Percentiles rank a stretch among this genome's conserved stretches.
These are phyloP conservation scores for Moesziomyces antarcticus DNA, from an alignment of 1,284 basidiomycete species.

Conservation along the genomic window DNA sequence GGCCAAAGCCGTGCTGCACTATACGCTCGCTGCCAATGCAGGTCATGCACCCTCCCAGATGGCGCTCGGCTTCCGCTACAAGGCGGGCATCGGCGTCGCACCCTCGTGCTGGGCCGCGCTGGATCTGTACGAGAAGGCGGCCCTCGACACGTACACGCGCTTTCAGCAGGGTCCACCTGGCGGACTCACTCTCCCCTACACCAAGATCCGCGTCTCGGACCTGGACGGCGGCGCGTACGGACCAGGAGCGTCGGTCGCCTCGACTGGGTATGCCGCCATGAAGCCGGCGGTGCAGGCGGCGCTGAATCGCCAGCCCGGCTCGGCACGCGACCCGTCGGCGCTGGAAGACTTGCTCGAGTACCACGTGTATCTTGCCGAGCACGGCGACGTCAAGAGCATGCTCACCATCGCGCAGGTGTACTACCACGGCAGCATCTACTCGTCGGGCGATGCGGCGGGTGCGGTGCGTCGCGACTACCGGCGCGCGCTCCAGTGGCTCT, in stretches of 20 bases:
- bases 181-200: conserved; percentile 84
- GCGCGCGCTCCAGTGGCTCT: conserved; percentile 47
- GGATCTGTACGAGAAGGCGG: conserved; percentile 57
- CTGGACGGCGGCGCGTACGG: conserved; percentile 89
- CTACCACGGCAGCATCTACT: conserved; percentile 64
- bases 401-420: conserved; percentile 57
- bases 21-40: conserved; percentile 89
- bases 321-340: conserved; percentile 39
- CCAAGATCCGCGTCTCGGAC: conserved; percentile 86
- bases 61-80: conserved; percentile 92
- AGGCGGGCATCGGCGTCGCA: conserved; percentile 83
- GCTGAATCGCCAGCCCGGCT: conserved; percentile 52
- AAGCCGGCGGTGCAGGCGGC: conserved; percentile 83
- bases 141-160: conserved; percentile 72
- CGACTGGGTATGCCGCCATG: conserved; percentile 73
- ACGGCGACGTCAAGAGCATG: conserved; percentile 46
- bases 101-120: conserved; percentile 74
- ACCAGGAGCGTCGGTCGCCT: conserved; percentile 88
- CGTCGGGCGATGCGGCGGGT: conserved; percentile 57
- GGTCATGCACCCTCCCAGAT: conserved; percentile 88
- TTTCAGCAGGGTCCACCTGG: conserved; percentile 89
- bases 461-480: conserved; percentile 55
- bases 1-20: conserved; percentile 82
- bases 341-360: conserved; percentile 83
- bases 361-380: conserved; percentile 59